Base-by-base conservation (phyloP, 1,284 basidiomycete species). In the Trametes polyzona region DNA sequence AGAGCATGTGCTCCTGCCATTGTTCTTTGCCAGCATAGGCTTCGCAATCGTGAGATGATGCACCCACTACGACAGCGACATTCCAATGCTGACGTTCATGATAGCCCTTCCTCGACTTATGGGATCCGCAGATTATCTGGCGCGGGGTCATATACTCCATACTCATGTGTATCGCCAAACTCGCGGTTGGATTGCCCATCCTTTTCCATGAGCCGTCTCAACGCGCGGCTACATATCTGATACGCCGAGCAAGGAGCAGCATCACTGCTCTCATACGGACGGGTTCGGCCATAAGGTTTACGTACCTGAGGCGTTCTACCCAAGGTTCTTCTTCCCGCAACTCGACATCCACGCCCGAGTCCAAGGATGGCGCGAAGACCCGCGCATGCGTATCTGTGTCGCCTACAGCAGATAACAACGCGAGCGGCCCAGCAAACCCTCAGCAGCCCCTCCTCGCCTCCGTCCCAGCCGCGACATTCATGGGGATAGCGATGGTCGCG, bases 21-120 rank as follows among this genome's bases (percentile, higher is more conserved):
- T 84, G 26, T 84, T 85, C 73, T 84, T 84, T 60, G 70, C 78
- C 3, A 79, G 78, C 23, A 81, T 84, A 40, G 83, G 83, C 1
- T 78, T 76, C 54, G 78, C 79, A 0, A 80, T 84, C 35, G 69
- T 71, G 37, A 52, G 69, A 58, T n/a, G n/a, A 4, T 4, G 29
- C 9, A n/a, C 41, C 16, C 19, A 35, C 8, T 14, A 7, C 12
- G 1, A 24, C 27, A 10, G 29, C 19, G 10, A 12, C 19, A 23
- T 17, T 35, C 40, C 29, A 7, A 14, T 32, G 21, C 23, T 42
- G 5, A 44, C 16, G n/a, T 36, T 7, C 41, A 8, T 41, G 33
- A 35, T n/a, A 71, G 69, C 83, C 83, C 0, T 80, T 86, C 62
- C 67, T 77, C 11, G 69, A 74, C 0, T 69, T 86, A 14, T 84